These are phyloP conservation scores for Juglanconis oblonga DNA, from an alignment of 2,329 filamentous ascomycete genomes.

Conservation along the genomic window DNA sequence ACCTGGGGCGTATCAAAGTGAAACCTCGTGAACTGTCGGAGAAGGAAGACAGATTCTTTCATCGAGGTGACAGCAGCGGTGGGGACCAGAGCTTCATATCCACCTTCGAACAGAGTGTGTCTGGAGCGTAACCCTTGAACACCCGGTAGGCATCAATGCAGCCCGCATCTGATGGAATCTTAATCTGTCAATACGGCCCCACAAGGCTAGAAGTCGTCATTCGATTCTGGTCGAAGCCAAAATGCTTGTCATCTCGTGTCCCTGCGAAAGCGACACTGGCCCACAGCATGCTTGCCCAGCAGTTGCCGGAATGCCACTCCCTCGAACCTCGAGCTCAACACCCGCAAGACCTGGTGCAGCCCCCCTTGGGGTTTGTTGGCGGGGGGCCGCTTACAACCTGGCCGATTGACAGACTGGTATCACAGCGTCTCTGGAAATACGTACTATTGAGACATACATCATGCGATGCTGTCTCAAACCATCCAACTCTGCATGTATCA, in stretches of 20 bases:
- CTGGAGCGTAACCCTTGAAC: no score
- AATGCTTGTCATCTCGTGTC: not conserved
- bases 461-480: constrained; percentile 9
- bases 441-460: not conserved
- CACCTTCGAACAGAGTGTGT: no score
- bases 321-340: not conserved
- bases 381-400: not conserved
- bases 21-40: not conserved
- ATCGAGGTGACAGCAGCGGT: not conserved
- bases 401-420: constrained; percentile 7
- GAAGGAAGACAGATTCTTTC: not conserved
- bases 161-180: no score
- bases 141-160: no score
- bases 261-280: not conserved
- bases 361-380: not conserved
- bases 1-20: not conserved
- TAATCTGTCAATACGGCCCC: not conserved
- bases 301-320: not conserved
- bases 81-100: not conserved
- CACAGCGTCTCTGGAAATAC: not conserved
- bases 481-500: not conserved
- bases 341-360: not conserved
- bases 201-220: not conserved
- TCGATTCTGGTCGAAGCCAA: not conserved
- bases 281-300: not conserved